Evolutionary conservation across 202 grass and related monocot species (phyloP).

Genomic region (Cymbopogon flexuosus): DNA sequence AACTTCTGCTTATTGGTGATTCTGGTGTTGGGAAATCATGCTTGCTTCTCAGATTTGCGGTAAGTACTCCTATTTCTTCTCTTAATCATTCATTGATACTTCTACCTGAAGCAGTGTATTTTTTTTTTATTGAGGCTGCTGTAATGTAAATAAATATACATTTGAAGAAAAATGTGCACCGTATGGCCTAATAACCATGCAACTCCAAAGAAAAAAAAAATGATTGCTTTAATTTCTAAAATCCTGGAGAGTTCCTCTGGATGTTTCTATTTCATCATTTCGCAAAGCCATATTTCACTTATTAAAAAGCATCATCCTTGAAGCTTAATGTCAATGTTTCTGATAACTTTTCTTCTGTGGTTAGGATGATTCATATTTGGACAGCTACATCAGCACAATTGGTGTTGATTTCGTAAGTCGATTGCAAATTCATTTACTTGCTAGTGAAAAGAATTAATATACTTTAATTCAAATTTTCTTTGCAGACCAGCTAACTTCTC

Average conservation of each 20-base stretch:
- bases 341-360: background rate
- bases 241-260: background rate
- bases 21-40: slow-evolving; percentile 63
- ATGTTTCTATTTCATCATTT: background rate
- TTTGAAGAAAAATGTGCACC: background rate
- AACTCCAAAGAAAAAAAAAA: background rate
- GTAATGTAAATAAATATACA: background rate
- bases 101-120: background rate
- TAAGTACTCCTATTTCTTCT: slow-evolving; percentile 13
- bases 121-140: background rate
- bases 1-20: slow-evolving; percentile 65
- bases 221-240: background rate
- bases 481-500: background rate
- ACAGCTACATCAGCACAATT: slow-evolving; percentile 56
- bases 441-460: background rate
- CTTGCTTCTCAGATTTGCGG: slow-evolving; percentile 65
- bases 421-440: background rate
- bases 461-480: background rate
- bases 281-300: background rate
- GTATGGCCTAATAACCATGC: background rate
- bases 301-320: background rate
- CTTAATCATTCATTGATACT: background rate
- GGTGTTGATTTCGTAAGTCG: slow-evolving; percentile 50
- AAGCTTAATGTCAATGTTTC: background rate
- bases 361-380: slow-evolving; percentile 49